Base-by-base conservation (phyloP, 441 rosid species). In the Gossypium davidsonii region DNA sequence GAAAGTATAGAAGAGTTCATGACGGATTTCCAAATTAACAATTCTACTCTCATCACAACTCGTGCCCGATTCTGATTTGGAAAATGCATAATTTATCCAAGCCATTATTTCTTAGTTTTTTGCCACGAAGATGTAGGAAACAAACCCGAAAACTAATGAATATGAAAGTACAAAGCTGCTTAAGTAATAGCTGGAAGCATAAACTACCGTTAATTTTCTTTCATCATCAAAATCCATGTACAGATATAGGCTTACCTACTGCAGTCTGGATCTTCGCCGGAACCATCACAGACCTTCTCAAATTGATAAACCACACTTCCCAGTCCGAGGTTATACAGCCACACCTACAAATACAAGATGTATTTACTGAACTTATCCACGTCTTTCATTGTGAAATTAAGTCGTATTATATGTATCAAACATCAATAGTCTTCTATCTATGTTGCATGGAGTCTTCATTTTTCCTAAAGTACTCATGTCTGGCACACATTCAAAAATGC, bases 251-350 rank as follows among this genome's bases (percentile, higher is more conserved):
- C 67, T 78, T 67, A 87, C 97, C 95, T 84, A 86, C 97, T 82
- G 80, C 97, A 94, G 18, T 76, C 28, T 25, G 94, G 92, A 78
- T 94, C 98, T 85, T 94, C 98, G 56, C 98, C 98, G 8, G 98
- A 84, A 72, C 71, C 78, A 82, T 94, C 98, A 78, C 98, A 94
- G 68, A 94, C 78, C 80, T 85, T 87, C 86, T 94, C 98, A 18
- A 79, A 80, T 57, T 57, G 58, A 78, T 85, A 81, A 73, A 89
- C 80, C 73, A 89, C 78, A 76, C 93, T 90, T 74, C 81, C 87
- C 56, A 83, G 34, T 77, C 83, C 90, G 81, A 89, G 49, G 26
- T 85, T 82, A 83, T 85, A 87, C 26, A 94, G 80, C 98, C 97
- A 94, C 48, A 92, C 97, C 97, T 92, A 81, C 78, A 83, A 68